Base-by-base conservation (phyloP, 306 rosid species). In the Mucuna pruriens region DNA sequence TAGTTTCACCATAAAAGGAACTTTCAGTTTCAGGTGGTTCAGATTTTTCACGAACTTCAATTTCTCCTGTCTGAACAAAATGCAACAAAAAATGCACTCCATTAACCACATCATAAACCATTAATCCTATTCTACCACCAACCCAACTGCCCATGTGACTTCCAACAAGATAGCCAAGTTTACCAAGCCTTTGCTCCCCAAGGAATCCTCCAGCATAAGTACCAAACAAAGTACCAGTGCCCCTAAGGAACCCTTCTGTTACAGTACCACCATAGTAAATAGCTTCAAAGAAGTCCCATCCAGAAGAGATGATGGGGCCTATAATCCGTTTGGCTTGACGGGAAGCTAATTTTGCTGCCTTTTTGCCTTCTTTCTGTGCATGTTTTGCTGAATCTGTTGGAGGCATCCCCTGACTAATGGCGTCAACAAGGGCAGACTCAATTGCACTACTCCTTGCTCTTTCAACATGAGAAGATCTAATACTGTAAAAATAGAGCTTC, bases 271-370 rank as follows among this genome's bases (percentile, higher is more conserved):
- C 98, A 39, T 88, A 93, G 88, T 93, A 96, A 11, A 88, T 63
- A 64, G 97, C 97, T 88, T 96, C 98, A 15, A 85, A 92, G 34
- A 93, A 93, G 86, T 96, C 99, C 97, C 97, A 96, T 70, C 94
- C 98, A 4, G 95, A 96, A 48, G 98, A 90, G 86, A 96, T 88
- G 33, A 96, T 84, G 78, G 98, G 98, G 6, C 97, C 97, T 67
- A 86, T 74, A 19, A 93, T 86, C 73, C 94, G 88, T 77, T 96
- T 92, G 72, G 92, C 90, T 83, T 92, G 86, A 62, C 91, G 90
- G 34, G 86, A 87, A 67, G 90, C 95, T 76, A 88, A 19, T 77
- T 93, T 91, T 13, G 94, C 97, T 0, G 98, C 98, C 90, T 87
- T 91, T 58, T 68, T 81, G 15, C 98, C 94, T 45, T 84, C 92